These are phyloP conservation scores for Fusarium beomiforme DNA, from an alignment of 2,329 filamentous ascomycete species.

Conservation along the genomic window DNA sequence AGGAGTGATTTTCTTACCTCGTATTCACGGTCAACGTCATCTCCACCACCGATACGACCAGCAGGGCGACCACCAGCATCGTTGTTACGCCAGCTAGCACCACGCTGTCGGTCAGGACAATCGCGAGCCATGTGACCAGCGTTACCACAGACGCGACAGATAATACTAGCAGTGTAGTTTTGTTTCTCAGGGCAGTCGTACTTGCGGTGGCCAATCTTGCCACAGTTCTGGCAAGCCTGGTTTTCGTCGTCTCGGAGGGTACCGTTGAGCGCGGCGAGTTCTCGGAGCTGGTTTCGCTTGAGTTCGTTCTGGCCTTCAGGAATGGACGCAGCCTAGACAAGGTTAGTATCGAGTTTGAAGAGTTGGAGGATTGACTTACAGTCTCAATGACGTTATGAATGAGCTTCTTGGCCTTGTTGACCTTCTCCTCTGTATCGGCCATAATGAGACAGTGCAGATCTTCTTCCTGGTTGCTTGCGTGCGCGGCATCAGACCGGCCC, in stretches of 20 bases:
- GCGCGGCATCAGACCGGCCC: slow-evolving; percentile 96
- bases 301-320: slow-evolving; percentile 99
- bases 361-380: slow-evolving; percentile 64
- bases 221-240: slow-evolving; percentile 98
- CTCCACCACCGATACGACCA: slow-evolving; percentile 77
- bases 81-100: slow-evolving; percentile 91
- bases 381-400: slow-evolving; percentile 99
- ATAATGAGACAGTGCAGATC: slow-evolving; percentile 99
- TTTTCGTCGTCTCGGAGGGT: slow-evolving; percentile 99
- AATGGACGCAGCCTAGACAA: slow-evolving; percentile 87
- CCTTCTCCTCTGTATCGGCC: slow-evolving; percentile 99
- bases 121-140: slow-evolving; percentile 98
- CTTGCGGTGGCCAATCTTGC: slow-evolving; percentile 98
- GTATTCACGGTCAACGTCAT: slow-evolving; percentile 92
- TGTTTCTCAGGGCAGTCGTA: slow-evolving; percentile 98
- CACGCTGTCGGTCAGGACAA: slow-evolving; percentile 93
- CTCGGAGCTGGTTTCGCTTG: slow-evolving; percentile 97
- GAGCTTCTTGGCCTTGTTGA: slow-evolving; percentile 98
- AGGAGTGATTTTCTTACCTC: slow-evolving; percentile 71
- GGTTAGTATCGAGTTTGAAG: slow-evolving; percentile 36
- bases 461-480: slow-evolving; percentile 99
- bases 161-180: slow-evolving; percentile 99
- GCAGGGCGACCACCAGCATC: slow-evolving; percentile 64
- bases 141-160: slow-evolving; percentile 97
- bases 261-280: slow-evolving; percentile 97